phyloP scores from a whole-genome alignment of 352 stramenopile genomes.

The Globisporangium radiosum region DNA sequence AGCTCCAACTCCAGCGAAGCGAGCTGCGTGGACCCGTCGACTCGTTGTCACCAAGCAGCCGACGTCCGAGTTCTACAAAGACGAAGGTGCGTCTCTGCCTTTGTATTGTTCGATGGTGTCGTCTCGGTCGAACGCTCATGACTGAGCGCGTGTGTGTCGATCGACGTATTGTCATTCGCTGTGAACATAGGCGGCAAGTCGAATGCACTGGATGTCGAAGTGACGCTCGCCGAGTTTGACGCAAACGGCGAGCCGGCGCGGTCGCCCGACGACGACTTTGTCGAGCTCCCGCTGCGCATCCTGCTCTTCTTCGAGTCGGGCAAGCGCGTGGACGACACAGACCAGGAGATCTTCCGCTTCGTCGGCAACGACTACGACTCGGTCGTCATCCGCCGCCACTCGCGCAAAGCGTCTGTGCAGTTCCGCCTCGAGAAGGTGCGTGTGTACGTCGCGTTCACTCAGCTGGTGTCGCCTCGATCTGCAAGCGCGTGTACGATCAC shows the following conservation, averaged over 20 bases:
- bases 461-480: neutral
- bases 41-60: conserved; percentile 85
- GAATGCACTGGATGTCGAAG: conserved; percentile 72
- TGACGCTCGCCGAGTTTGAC: conserved; percentile 80
- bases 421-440: conserved; percentile 78
- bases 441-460: neutral
- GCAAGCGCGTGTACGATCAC: neutral
- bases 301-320: conserved; percentile 81
- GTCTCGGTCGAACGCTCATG: neutral
- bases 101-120: neutral
- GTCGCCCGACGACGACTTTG: conserved; percentile 63
- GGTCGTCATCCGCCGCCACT: conserved; percentile 58
- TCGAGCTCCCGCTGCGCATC: conserved; percentile 76
- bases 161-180: neutral
- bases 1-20: conserved; percentile 17
- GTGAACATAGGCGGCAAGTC: conserved; percentile 48
- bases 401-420: conserved; percentile 60
- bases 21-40: conserved; percentile 53
- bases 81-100: conserved; percentile 42
- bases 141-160: neutral
- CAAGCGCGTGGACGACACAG: conserved; percentile 75
- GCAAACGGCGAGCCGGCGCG: conserved; percentile 54
- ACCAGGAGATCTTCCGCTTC: conserved; percentile 85
- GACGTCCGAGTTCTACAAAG: conserved; percentile 83
- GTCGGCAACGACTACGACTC: conserved; percentile 84